These are phyloP conservation scores for Gossypium aridum DNA, from an alignment of 441 rosid genomes.

Conservation along the genomic window DNA sequence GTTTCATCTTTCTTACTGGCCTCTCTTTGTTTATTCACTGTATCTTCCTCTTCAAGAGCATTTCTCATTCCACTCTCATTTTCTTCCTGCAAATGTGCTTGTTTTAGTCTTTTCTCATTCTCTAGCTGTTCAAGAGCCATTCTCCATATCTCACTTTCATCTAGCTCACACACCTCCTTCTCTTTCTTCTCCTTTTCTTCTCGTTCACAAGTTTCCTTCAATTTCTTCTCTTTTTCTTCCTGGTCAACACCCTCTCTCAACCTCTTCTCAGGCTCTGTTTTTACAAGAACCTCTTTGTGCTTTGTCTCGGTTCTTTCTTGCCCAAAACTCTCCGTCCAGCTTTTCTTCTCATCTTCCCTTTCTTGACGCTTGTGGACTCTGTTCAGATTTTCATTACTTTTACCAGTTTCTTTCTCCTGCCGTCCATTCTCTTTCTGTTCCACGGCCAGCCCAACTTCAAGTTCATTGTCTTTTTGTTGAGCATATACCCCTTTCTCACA, in stretches of 20 bases:
- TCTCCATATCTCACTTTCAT: conserved; percentile 35
- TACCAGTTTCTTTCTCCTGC: conserved; percentile 29
- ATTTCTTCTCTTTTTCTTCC: conserved; percentile 34
- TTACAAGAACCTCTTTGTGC: conserved; percentile 23
- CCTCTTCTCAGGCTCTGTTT: conserved; percentile 29
- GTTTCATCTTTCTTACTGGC: conserved; percentile 30
- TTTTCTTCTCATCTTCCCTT: conserved; percentile 23
- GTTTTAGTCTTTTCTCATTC: conserved; percentile 30
- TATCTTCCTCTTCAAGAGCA: conserved; percentile 28
- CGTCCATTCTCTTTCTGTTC: conserved; percentile 27
- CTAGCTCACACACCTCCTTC: conserved; percentile 27
- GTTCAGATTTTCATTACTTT: conserved; percentile 25
- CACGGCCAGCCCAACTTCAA: conserved; percentile 25
- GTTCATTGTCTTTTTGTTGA: conserved; percentile 22
- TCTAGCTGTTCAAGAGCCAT: conserved; percentile 40
- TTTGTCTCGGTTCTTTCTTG: conserved; percentile 33
- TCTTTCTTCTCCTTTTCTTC: conserved; percentile 31
- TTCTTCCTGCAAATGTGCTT: conserved; percentile 27
- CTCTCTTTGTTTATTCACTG: conserved; percentile 28
- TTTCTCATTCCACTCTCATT: conserved; percentile 25
- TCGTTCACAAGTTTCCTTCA: conserved; percentile 24
- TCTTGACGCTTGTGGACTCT: conserved; percentile 17
- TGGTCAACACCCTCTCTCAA: conserved; percentile 24
- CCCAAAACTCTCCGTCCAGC: conserved; percentile 28
- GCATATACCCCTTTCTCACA: conserved; percentile 28